phyloP scores from a whole-genome alignment of 2,329 filamentous ascomycete genomes.

The Tympanopsis confertula region DNA sequence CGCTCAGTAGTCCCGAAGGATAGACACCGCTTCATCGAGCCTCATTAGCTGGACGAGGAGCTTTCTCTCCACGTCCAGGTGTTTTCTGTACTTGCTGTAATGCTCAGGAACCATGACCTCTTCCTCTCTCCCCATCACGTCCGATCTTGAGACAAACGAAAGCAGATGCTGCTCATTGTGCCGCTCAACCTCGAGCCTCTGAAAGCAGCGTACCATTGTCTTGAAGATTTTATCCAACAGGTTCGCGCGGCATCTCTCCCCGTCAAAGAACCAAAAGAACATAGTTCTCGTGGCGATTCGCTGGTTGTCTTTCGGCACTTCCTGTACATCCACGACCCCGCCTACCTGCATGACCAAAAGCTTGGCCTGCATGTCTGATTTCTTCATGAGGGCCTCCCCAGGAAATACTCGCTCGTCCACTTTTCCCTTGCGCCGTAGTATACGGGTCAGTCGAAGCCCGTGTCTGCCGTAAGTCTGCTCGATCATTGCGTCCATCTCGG shows the following conservation, averaged over 20 bases:
- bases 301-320: constrained; percentile 79
- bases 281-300: constrained; percentile 73
- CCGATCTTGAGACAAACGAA: constrained; percentile 70
- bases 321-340: constrained; percentile 82
- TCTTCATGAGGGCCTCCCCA: constrained; percentile 69
- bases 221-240: constrained; percentile 79
- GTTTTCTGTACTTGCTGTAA: constrained; percentile 46
- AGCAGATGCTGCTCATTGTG: constrained; percentile 62
- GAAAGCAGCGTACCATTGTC: constrained; percentile 72
- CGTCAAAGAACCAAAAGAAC: constrained; percentile 86
- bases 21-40: constrained; percentile 73
- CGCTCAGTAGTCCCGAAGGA: constrained; percentile 69
- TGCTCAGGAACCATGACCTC: constrained; percentile 68
- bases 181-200: constrained; percentile 68
- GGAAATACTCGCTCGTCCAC: constrained; percentile 88
- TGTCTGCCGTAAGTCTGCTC: constrained; percentile 64
- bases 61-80: constrained; percentile 57
- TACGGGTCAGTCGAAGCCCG: constrained; percentile 72
- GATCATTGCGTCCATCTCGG: constrained; percentile 73
- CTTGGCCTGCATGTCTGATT: constrained; percentile 72
- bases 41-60: constrained; percentile 68
- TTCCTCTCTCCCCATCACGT: constrained; percentile 75
- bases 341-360: constrained; percentile 77
- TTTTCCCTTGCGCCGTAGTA: constrained; percentile 77
- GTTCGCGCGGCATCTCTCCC: constrained; percentile 55